These are phyloP conservation scores for Ilex asprella DNA, from an alignment of 257 asterid genomes.

Conservation along the genomic window DNA sequence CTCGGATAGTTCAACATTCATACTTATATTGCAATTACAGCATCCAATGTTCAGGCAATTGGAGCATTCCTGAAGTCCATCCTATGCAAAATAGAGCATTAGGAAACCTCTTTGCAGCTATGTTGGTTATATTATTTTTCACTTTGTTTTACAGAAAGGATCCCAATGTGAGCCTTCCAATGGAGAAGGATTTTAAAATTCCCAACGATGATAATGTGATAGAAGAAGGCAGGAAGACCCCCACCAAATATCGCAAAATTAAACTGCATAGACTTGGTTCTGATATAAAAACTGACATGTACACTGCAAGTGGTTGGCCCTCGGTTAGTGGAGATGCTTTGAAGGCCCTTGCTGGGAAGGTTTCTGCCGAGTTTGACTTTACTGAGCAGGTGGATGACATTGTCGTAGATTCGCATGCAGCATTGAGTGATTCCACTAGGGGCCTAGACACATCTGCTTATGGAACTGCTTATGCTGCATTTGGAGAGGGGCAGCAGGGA, in stretches of 20 bases:
- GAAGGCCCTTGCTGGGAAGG: slow-evolving; percentile 75
- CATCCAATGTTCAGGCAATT: no score
- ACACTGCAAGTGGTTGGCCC: slow-evolving; percentile 97
- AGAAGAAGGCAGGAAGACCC: slow-evolving; percentile 88
- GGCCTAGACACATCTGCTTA: slow-evolving; percentile 56
- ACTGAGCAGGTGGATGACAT: slow-evolving; percentile 27
- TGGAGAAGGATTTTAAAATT: slow-evolving; percentile 60
- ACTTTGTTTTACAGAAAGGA: slow-evolving; percentile 49
- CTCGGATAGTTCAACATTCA: no score
- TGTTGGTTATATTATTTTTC: not conserved
- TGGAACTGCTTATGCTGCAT: slow-evolving; percentile 67
- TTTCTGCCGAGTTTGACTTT: slow-evolving; percentile 65
- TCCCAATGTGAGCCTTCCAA: slow-evolving; percentile 53
- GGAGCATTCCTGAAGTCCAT: no score
- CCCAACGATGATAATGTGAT: slow-evolving; percentile 69
- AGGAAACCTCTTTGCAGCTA: no score
- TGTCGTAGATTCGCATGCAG: slow-evolving; percentile 36
- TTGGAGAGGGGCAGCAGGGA: slow-evolving; percentile 64
- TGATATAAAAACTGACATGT: slow-evolving; percentile 51
- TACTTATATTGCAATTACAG: no score
- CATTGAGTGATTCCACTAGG: slow-evolving; percentile 12
- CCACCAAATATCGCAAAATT: slow-evolving; percentile 72
- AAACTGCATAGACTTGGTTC: slow-evolving; percentile 53
- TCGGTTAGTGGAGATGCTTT: slow-evolving; percentile 79
- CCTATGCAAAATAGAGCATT: no score